Base-by-base conservation (phyloP, 495 filamentous ascomycete species). In the Neurospora pannonica region DNA sequence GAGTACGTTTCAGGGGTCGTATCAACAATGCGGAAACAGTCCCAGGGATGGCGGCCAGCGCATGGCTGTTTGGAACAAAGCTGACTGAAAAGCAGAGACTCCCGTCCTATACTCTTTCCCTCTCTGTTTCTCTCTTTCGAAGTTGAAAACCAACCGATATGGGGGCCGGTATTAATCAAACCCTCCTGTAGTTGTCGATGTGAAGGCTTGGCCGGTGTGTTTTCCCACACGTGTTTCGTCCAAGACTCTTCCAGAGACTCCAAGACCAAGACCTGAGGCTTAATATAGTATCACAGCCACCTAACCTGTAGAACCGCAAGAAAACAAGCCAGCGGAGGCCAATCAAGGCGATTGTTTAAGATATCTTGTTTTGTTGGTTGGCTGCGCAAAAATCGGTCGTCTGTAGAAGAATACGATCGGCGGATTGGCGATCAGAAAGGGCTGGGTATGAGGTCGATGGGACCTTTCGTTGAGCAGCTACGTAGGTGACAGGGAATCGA, bases 21-120 rank as follows among this genome's bases (percentile, higher is more conserved):
- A 82, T 82, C 80, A 83, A 80, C 79, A 82, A 81, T 81, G 81
- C 78, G 76, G 76, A 31, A 48, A 72, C 67, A 70, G 73, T 37
- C 71, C 71, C 70, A 74, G 72, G 71, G 71, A 60, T 70, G 74
- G 46, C 74, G 73, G 71, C 72, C 72, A 75, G 79, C 74, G 79
- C 75, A 81, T 80, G 73, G 76, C 70, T 70, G 72, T 73, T 72
- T 72, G 76, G 39, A 54, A 19, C 6, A 69, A 69, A 75, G 71
- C 34, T 46, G 70, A 34, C 24, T 48, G 46, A 74, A 75, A 71
- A 67, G 60, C 70, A 60, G 36, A 24, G 34, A 24, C 62, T 28
- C 28, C 73, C 31, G 70, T 67, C 73, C 71, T 36, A 19, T 43
- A 10, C 40, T 72, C 37, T 72, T 60, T 60, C 42, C 71, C n/a